A percentile compares a stretch with the other conserved stretches of the same genome.
phyloP scores from a whole-genome alignment of 768 basidiomycete species.

The Leccinum longicurvipes region DNA sequence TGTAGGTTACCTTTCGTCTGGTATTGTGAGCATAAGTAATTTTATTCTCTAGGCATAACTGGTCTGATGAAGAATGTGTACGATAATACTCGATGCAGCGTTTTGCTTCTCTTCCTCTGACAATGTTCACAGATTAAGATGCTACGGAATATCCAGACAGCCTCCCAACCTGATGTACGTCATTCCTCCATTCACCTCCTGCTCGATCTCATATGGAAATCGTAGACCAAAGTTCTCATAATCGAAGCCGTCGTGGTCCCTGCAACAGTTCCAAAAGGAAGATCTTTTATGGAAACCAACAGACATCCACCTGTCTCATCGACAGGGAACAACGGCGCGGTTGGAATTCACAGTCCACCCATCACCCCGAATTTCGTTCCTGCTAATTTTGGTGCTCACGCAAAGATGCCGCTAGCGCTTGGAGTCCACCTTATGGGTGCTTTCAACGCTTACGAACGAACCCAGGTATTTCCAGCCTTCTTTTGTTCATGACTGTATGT shows the following conservation, averaged over 20 bases:
- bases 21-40: background rate
- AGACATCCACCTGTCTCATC: background rate
- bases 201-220: background rate
- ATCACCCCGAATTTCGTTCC: background rate
- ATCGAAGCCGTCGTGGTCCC: background rate
- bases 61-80: constrained; percentile 4
- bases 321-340: background rate
- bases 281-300: background rate
- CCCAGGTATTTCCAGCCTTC: background rate
- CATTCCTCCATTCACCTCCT: background rate
- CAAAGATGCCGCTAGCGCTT: background rate
- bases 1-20: background rate
- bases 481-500: background rate
- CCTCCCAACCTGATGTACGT: background rate
- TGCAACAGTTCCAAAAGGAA: background rate
- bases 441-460: background rate
- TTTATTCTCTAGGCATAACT: background rate
- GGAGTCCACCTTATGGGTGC: background rate
- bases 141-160: background rate
- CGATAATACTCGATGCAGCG: background rate
- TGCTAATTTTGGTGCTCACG: background rate
- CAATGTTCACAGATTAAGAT: background rate
- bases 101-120: background rate
- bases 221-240: constrained; percentile 2
- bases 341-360: background rate